Evolutionary conservation across 805 yeast species (phyloP).

Genomic region (Blastobotrys robertii): DNA sequence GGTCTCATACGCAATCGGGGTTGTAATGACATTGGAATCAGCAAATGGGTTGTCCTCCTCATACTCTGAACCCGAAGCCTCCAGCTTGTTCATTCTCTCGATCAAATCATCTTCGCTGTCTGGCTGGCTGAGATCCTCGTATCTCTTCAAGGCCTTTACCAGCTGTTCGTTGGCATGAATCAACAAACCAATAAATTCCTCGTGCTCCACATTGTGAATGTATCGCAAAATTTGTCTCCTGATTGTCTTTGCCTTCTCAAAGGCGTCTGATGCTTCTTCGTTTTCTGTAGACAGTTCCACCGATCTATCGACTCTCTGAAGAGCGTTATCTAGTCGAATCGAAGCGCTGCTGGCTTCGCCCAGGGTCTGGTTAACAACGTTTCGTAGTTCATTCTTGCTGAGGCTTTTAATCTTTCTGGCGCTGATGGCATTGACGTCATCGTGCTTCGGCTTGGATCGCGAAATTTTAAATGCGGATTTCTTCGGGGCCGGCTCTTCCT

Average conservation of each 20-base stretch:
- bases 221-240: slow-evolving; percentile 74
- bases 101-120: slow-evolving; percentile 25
- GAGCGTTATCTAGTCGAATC: slow-evolving; percentile 54
- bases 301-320: slow-evolving; percentile 36
- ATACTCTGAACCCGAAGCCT: slow-evolving; percentile 20
- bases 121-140: slow-evolving; percentile 47
- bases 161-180: slow-evolving; percentile 86
- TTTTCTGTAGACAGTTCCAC: slow-evolving; percentile 53
- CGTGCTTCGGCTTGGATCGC: neutral
- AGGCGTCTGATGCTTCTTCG: slow-evolving; percentile 47
- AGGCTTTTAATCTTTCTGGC: slow-evolving; percentile 8
- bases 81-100: too few species aligned
- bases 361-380: slow-evolving; percentile 46
- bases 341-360: slow-evolving; percentile 72
- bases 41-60: slow-evolving; percentile 40
- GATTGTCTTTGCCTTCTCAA: slow-evolving; percentile 63
- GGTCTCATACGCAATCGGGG: too few species aligned
- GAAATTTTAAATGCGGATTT: neutral
- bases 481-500: too few species aligned
- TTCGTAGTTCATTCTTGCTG: slow-evolving; percentile 52
- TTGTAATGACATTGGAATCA: slow-evolving; percentile 33
- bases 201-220: slow-evolving; percentile 74
- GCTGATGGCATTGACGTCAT: neutral
- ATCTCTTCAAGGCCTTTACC: slow-evolving; percentile 59
- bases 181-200: slow-evolving; percentile 79